Evolutionary conservation across 2,329 filamentous ascomycete species (phyloP).

Genomic region (Zymoseptoria ardabiliae): DNA sequence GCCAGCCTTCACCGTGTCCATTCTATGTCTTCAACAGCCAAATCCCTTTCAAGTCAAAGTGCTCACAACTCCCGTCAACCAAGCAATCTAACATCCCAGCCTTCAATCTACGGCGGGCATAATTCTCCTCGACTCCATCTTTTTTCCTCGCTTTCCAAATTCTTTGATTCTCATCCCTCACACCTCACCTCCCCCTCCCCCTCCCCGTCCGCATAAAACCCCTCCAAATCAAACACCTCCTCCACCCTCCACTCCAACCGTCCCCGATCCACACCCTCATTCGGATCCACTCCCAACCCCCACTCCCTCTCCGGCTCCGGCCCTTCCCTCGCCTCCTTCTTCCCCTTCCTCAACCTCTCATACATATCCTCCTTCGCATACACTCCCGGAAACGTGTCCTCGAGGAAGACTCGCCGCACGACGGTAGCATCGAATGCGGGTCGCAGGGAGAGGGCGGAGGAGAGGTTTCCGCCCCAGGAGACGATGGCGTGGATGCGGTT

Average conservation of each 20-base stretch:
- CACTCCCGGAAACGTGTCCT: background rate
- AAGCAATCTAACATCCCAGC: background rate
- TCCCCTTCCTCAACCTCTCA: background rate
- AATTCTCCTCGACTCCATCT: background rate
- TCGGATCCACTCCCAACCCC: background rate
- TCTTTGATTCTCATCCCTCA: background rate
- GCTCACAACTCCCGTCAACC: background rate
- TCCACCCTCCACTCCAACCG: background rate
- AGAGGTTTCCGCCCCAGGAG: background rate
- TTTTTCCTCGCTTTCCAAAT: no score
- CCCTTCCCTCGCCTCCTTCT: background rate
- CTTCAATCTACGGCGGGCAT: background rate
- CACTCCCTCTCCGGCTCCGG: background rate
- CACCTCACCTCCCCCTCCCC: background rate
- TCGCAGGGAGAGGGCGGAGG: background rate
- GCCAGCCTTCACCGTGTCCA: background rate
- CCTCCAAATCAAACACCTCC: background rate
- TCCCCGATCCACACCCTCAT: background rate
- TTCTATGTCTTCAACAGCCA: background rate
- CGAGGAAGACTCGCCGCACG: background rate
- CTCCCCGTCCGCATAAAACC: background rate
- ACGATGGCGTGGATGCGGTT: background rate
- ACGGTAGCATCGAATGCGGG: no score
- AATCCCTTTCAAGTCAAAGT: background rate
- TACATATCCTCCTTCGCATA: background rate